These are phyloP conservation scores for Tulasnella sp. DNA, from an alignment of 768 basidiomycete species.

Conservation along the genomic window DNA sequence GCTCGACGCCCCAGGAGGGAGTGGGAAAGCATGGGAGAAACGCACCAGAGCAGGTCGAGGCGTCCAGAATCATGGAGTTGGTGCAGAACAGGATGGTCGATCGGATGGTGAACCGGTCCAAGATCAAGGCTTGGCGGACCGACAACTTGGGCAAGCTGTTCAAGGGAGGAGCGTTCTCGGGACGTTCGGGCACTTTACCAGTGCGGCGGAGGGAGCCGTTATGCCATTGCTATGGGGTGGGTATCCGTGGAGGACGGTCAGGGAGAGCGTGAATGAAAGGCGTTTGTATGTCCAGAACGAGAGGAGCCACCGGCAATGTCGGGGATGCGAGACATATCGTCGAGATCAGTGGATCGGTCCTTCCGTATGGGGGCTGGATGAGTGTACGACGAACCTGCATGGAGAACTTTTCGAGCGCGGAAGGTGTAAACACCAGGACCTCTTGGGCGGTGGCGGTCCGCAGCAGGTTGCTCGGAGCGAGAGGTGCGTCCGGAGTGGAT, in stretches of 20 bases:
- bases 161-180: conserved; percentile 45
- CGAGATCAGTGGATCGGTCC: background rate
- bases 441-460: conserved; percentile 33
- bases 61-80: conserved; percentile 66
- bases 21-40: background rate
- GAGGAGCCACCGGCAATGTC: too few relatives aligned
- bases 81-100: conserved; percentile 73
- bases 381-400: conserved; percentile 9
- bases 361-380: background rate
- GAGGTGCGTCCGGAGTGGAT: conserved; percentile 21
- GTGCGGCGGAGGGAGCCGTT: conserved; percentile 23
- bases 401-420: conserved; percentile 30
- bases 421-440: conserved; percentile 29
- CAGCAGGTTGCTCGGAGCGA: conserved; percentile 28
- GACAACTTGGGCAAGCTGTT: conserved; percentile 70
- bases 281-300: too few relatives aligned
- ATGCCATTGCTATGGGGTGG: conserved; percentile 26
- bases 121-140: conserved; percentile 75
- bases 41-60: background rate
- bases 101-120: conserved; percentile 71
- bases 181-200: conserved; percentile 15
- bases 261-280: background rate
- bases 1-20: conserved; percentile 48
- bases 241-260: too few relatives aligned
- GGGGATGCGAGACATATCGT: too few relatives aligned